Base-by-base conservation (phyloP, 2,329 filamentous ascomycete species). In the Stachybotrys elegans region DNA sequence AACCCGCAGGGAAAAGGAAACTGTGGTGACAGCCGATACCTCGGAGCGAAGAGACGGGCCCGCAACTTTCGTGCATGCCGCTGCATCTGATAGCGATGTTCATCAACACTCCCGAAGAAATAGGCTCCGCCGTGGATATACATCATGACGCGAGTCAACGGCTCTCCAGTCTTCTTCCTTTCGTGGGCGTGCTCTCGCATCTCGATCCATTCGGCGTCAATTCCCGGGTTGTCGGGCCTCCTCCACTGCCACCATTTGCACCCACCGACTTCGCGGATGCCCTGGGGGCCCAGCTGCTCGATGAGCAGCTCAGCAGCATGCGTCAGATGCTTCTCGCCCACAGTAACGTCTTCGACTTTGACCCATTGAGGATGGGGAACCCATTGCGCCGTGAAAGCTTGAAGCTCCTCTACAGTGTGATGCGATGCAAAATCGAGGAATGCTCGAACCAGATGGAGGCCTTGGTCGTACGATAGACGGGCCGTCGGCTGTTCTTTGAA, bases 81-180 rank as follows among this genome's bases (percentile, higher is more conserved):
- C 66, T 98, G 93, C 75, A 98, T 83, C 73, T 97, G 92, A 67
- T 97, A 97, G n/a, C 93, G 83, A 70, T 97, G 93, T 64, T 95
- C 91, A 59, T 96, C 91, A 29, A 96, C 84, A 55, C 89, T 94
- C 13, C 93, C 92, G 61, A 98, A 97, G 67, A 84, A 98, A 67
- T 95, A 97, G 17, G 87, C 92, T 6, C 92, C 92, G 13, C 93
- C 93, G 59, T 97, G 93, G 19, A 97, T 75, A 65, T 97, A 97
- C 20, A 98, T 71, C 79, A 97, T 95, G 46, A 95, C 82, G 42
- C 90, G 81, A 53, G 82, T 83, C 16, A 79, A 78, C 19, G 76
- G 73, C 40, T 80, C 78, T 14, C 68, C 69, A 1, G 69, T 68
- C 57, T 78, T 79, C 61, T 83, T 84, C 45, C 88, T 80, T 58